Percentiles rank a stretch among this genome's conserved stretches.
Conservation (phyloP, 352 stramenopile genomes). For the Globisporangium nodosum region DNA sequence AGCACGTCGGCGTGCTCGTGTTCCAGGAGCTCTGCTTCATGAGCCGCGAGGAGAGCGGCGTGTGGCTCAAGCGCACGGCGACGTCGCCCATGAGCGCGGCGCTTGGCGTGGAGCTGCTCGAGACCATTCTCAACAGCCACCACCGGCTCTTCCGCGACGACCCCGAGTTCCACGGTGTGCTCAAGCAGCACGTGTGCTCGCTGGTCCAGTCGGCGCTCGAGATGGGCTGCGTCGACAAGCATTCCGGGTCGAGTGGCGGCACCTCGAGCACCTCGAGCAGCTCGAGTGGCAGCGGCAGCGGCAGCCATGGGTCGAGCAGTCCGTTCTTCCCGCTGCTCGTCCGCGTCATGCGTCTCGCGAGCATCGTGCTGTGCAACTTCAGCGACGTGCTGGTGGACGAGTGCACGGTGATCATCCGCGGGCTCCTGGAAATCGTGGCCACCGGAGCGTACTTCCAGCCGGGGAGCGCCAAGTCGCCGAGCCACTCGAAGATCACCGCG, state of each 20-base stretch:
- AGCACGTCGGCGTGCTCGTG: constrained; percentile 75
- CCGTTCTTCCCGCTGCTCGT: constrained; percentile 80
- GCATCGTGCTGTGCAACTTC: constrained; percentile 73
- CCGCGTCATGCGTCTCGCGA: constrained; percentile 76
- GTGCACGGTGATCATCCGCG: constrained; percentile 54
- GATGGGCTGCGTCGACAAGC: constrained; percentile 50
- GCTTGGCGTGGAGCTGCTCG: constrained; percentile 73
- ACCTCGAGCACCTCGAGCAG: constrained; percentile 25
- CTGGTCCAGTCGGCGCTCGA: constrained; percentile 70
- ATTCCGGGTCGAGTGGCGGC: constrained; percentile 9
- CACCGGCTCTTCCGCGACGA: constrained; percentile 61
- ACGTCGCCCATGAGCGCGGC: constrained; percentile 74
- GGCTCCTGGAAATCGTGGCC: constrained; percentile 72
- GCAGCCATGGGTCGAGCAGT: constrained; percentile 16
- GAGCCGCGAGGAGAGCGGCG: constrained; percentile 75
- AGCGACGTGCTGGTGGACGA: constrained; percentile 57
- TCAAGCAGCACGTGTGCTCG: constrained; percentile 79
- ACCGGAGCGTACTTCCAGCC: constrained; percentile 63
- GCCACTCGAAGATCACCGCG: constrained; percentile 41
- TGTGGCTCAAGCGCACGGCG: constrained; percentile 79
- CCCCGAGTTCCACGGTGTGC: constrained; percentile 62
- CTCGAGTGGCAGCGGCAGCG: constrained; percentile 27
- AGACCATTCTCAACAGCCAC: constrained; percentile 67
- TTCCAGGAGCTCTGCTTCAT: constrained; percentile 87
- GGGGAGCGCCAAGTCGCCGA: constrained; percentile 45